Percentiles rank a stretch among this genome's conserved stretches.
These are phyloP conservation scores for Parietichytrium sp. DNA, from an alignment of 108 stramenopile species.

Conservation along the genomic window DNA sequence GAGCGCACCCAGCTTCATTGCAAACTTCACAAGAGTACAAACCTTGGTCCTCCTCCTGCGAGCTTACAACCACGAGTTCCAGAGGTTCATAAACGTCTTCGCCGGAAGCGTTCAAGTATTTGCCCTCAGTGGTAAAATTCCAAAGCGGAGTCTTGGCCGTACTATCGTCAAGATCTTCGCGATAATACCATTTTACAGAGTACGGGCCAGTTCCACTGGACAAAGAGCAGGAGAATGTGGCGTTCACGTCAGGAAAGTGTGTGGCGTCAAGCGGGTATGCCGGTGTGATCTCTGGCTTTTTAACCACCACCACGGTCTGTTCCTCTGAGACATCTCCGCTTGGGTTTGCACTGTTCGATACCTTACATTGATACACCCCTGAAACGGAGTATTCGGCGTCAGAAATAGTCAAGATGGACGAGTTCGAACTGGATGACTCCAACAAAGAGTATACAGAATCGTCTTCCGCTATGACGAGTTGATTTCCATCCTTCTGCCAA, in stretches of 20 bases:
- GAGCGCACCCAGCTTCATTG: constrained; percentile 23
- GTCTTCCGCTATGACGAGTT: neutral
- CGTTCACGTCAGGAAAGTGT: neutral
- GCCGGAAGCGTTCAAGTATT: neutral
- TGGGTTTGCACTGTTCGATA: neutral
- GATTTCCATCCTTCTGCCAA: neutral
- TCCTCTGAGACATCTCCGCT: neutral
- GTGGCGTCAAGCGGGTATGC: neutral
- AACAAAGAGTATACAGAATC: neutral
- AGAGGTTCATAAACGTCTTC: too few relatives aligned
- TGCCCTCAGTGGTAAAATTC: neutral
- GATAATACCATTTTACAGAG: neutral
- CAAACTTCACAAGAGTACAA: constrained; percentile 17
- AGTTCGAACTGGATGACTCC: neutral
- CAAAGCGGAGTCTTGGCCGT: neutral
- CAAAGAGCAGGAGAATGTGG: neutral
- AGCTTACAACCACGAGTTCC: neutral
- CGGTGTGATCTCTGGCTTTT: neutral
- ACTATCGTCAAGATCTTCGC: neutral
- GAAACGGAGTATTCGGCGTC: neutral
- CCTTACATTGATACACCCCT: neutral
- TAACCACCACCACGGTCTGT: neutral
- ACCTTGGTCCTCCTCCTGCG: neutral
- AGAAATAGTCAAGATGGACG: neutral
- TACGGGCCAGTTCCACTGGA: neutral